These are phyloP conservation scores for Phytophthora ramorum DNA, from an alignment of 352 stramenopile species.

Conservation along the genomic window DNA sequence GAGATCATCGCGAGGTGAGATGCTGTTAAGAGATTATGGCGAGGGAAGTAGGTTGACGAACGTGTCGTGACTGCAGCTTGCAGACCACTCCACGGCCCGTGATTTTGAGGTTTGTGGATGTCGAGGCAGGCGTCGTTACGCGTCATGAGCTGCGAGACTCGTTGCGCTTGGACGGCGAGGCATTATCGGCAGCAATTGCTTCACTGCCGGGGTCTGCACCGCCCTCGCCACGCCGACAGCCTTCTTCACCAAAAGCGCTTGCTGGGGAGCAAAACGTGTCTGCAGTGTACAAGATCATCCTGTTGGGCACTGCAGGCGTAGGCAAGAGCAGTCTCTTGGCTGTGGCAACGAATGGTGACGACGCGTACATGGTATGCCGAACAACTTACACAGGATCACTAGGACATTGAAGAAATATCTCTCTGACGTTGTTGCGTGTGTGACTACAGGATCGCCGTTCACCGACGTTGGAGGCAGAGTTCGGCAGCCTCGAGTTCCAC, in stretches of 20 bases:
- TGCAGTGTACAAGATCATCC: conserved; percentile 79
- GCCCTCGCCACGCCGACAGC: conserved; percentile 24
- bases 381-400: neutral
- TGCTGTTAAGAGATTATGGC: neutral
- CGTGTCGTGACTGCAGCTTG: conserved; percentile 33
- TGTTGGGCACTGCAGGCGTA: conserved; percentile 79
- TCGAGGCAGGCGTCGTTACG: conserved; percentile 80
- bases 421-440: conserved; percentile 2
- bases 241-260: conserved; percentile 17
- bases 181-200: conserved; percentile 27
- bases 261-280: neutral
- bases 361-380: conserved; percentile 49
- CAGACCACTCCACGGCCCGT: conserved; percentile 63
- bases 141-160: conserved; percentile 74
- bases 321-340: conserved; percentile 82
- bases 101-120: conserved; percentile 76
- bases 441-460: conserved; percentile 55
- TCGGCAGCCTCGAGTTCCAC: conserved; percentile 70
- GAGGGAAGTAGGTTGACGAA: neutral
- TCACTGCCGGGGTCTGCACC: conserved; percentile 15
- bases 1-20: conserved; percentile 66
- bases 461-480: conserved; percentile 78
- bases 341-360: conserved; percentile 65
- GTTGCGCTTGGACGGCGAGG: conserved; percentile 54
- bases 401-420: neutral